A percentile compares a stretch with the other conserved stretches of the same genome.
phyloP scores from a whole-genome alignment of 805 yeast genomes.

The Candida palmyrensis region DNA sequence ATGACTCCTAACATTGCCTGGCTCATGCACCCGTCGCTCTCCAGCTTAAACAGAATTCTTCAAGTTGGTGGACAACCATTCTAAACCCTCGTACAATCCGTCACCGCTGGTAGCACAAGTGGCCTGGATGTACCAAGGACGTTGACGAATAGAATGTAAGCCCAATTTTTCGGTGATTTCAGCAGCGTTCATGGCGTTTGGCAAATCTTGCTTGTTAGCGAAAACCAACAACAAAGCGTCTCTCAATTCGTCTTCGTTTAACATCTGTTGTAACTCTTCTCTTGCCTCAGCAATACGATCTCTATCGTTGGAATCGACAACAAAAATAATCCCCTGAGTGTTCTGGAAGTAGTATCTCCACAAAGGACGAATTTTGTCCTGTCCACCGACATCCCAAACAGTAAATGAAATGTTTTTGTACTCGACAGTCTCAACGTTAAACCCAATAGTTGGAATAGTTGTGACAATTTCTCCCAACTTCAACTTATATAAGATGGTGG shows the following conservation, averaged over 20 bases:
- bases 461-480: constrained; percentile 95
- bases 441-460: constrained; percentile 95
- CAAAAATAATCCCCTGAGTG: constrained; percentile 97
- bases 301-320: constrained; percentile 96
- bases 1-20: too few relatives aligned
- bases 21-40: too few relatives aligned
- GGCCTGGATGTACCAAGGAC: constrained; percentile 99
- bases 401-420: constrained; percentile 95
- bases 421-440: constrained; percentile 96
- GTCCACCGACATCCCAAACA: constrained; percentile 99
- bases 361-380: constrained; percentile 95
- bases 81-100: constrained; percentile 96
- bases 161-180: constrained; percentile 97
- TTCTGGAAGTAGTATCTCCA: constrained; percentile 99
- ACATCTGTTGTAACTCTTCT: constrained; percentile 97
- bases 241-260: constrained; percentile 96
- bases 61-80: constrained; percentile 91
- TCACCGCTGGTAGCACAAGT: constrained; percentile 99
- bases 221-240: constrained; percentile 92
- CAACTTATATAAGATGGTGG: constrained; percentile 91
- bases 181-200: constrained; percentile 98
- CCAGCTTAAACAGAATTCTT: constrained; percentile 43
- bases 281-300: constrained; percentile 97
- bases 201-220: constrained; percentile 98
- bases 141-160: constrained; percentile 93